Percentiles rank a stretch among this genome's conserved stretches.
phyloP scores from a whole-genome alignment of 805 yeast genomes.

The Jamesozyma gamospora region DNA sequence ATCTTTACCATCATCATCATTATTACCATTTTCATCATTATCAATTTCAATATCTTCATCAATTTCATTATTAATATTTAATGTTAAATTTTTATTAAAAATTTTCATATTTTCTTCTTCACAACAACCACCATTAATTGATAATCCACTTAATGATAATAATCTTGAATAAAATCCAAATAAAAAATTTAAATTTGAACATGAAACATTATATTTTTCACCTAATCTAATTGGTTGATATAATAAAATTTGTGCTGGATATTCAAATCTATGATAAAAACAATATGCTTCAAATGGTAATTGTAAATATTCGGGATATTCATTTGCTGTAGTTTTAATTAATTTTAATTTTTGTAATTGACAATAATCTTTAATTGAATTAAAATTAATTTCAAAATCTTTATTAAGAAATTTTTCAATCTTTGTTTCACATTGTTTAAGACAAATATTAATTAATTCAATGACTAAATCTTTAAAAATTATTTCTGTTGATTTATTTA shows the following conservation, averaged over 20 bases:
- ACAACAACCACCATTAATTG: conserved; percentile 19
- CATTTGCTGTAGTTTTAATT: conserved; percentile 18
- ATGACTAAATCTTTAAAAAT: conserved; percentile 21
- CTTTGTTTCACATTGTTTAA: conserved; percentile 15
- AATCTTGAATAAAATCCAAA: conserved; percentile 25
- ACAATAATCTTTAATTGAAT: conserved; percentile 12
- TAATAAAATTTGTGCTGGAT: conserved; percentile 25
- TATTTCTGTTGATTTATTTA: conserved; percentile 16
- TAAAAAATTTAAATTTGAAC: conserved; percentile 22
- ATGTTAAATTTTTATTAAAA: conserved; percentile 4
- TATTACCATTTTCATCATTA: no score
- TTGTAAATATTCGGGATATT: conserved; percentile 27
- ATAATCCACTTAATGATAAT: conserved; percentile 21
- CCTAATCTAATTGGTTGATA: conserved; percentile 23
- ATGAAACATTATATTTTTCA: conserved; percentile 12
- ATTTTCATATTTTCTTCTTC: conserved; percentile 8
- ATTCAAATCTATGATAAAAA: conserved; percentile 27
- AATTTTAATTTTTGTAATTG: conserved; percentile 18
- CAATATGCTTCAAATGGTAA: conserved; percentile 30
- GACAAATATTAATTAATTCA: conserved; percentile 23
- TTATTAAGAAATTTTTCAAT: background rate
- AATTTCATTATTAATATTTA: background rate
- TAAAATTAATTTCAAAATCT: conserved; percentile 10
- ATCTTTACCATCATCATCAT: background rate
- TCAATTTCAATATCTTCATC: background rate